Evolutionary conservation across 352 stramenopile genomes (phyloP).

Genomic region (Nothophytophthora sp.): DNA sequence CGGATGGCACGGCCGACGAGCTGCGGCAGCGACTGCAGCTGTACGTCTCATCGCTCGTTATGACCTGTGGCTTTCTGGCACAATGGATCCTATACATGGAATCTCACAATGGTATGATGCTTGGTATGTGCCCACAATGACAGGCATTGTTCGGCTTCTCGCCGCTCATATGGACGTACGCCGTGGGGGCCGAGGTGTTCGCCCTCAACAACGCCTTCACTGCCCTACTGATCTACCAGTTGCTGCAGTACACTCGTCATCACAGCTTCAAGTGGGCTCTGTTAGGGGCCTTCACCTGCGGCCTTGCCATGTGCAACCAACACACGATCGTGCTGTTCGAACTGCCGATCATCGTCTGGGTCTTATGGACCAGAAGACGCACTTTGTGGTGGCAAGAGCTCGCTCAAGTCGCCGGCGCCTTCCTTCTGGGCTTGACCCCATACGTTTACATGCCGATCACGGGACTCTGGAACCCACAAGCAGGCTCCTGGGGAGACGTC

Average conservation of each 20-base stretch:
- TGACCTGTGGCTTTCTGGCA: no score
- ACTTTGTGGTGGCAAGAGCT: slow-evolving; percentile 43
- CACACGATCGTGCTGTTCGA: slow-evolving; percentile 95
- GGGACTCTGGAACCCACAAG: slow-evolving; percentile 61
- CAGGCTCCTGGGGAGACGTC: slow-evolving; percentile 94
- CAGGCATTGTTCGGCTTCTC: slow-evolving; percentile 91
- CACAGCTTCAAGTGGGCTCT: slow-evolving; percentile 26
- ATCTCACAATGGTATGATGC: slow-evolving; percentile 1
- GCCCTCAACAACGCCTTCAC: slow-evolving; percentile 96
- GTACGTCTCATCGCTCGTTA: no score
- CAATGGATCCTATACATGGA: no score
- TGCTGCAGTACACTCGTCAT: slow-evolving; percentile 47
- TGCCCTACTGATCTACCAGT: slow-evolving; percentile 70
- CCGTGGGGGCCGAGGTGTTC: slow-evolving; percentile 95
- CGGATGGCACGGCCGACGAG: slow-evolving; percentile 17
- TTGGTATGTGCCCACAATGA: not conserved
- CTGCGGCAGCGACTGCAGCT: slow-evolving; percentile 50
- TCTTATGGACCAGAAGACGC: slow-evolving; percentile 53
- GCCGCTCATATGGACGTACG: slow-evolving; percentile 95
- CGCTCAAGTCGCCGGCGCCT: slow-evolving; percentile 40
- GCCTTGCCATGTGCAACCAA: slow-evolving; percentile 95
- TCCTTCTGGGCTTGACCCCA: slow-evolving; percentile 74
- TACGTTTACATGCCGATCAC: slow-evolving; percentile 91
- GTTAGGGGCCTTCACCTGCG: slow-evolving; percentile 87
- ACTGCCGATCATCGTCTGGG: slow-evolving; percentile 81